A percentile compares a stretch with the other conserved stretches of the same genome.
Conservation (phyloP, 306 rosid genomes). For the Vigna unguiculata region DNA sequence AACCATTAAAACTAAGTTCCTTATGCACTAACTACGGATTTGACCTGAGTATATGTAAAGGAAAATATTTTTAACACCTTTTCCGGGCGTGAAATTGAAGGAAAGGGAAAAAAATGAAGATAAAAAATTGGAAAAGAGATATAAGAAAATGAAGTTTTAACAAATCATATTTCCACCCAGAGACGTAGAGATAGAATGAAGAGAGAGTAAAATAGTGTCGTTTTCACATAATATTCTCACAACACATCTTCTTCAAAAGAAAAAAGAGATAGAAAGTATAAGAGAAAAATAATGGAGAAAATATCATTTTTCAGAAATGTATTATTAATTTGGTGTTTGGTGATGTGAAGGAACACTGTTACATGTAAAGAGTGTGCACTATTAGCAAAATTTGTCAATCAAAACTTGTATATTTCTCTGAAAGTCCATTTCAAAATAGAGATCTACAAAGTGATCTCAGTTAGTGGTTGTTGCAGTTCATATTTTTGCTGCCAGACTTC, state of each 20-base stretch:
- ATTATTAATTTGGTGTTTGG: not conserved
- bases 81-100: no score
- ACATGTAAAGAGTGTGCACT: not conserved
- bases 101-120: no score
- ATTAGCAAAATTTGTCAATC: conserved; percentile 10
- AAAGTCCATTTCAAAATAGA: conserved; percentile 15
- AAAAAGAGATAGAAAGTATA: no score
- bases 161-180: no score
- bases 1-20: no score
- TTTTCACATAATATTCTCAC: no score
- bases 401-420: not conserved
- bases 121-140: not conserved
- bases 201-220: no score
- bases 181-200: no score
- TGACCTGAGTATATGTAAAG: no score
- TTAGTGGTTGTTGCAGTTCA: conserved; percentile 2
- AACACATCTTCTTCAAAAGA: no score
- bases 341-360: not conserved
- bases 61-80: no score
- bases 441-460: conserved; percentile 32
- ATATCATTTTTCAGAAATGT: not conserved
- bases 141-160: not conserved
- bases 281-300: not conserved
- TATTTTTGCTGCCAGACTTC: conserved; percentile 47
- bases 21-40: no score